Evolutionary conservation across 2,329 filamentous ascomycete genomes (phyloP), one percentile per base, ranked within the genome.

Genomic region (Nigrospora osmanthi): DNA sequence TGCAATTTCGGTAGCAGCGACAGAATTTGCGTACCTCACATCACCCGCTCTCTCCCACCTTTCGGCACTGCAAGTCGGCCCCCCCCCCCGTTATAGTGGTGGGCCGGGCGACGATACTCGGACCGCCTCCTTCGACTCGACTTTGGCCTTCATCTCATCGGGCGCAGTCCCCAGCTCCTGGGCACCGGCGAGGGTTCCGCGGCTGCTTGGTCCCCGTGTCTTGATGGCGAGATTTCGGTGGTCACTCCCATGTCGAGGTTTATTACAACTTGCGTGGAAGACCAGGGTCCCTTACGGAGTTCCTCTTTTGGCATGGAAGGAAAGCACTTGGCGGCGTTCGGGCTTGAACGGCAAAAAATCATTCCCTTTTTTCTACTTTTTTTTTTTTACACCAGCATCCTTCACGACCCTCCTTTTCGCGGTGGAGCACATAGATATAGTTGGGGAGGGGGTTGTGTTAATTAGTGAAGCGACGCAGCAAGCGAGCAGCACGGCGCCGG

Each of bases 331-430:
- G 53, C 53, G 50, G 41, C 52, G 44, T 43, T 52, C 54, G 53
- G 52, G 48, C 56, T 47, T 54, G 53, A 53, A 56, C 43, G 28
- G 35, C 40, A 42, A 42, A 42, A 42, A 16, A 30, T 28, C 35
- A 32, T 34, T 42, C 19, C 35, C 40, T 36, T 49, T 52, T 52
- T 50, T 54, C 51, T 51, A 23, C 23, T 7, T 28, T 28, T 28
- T 28, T 28, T 28, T 6, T 28, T 28, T 28, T 28, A 28, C 23
- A 28, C 23, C 40, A 42, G 40, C 40, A 42, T 42, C 52, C 50
- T 59, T 59, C 56, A 60, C 50, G 57, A 61, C 60, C 50, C 58
- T 62, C 59, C 62, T 48, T 58, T 58, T 49, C 46, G 58, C 56
- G 41, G 46, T 53, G 56, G 50, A 57, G 58, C 58, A 56, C 58